Evolutionary conservation across 495 filamentous ascomycete species (phyloP).

Genomic region (Parmelia sp.): DNA sequence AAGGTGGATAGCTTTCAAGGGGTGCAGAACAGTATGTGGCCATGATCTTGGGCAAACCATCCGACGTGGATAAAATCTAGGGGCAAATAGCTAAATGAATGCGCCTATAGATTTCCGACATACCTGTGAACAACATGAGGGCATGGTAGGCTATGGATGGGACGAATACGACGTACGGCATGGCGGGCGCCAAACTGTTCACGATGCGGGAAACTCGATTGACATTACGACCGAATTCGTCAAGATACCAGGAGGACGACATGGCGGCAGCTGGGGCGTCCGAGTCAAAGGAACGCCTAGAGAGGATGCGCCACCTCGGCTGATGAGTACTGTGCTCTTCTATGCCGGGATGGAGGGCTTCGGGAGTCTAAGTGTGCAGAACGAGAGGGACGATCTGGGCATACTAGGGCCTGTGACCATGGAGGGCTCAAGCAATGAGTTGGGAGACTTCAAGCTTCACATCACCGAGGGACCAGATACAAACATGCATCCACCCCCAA

Average conservation of each 20-base stretch:
- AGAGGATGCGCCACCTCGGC: conserved; percentile 54
- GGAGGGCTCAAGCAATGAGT: conserved; percentile 60
- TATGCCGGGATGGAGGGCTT: conserved; percentile 75
- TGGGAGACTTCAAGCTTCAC: conserved; percentile 81
- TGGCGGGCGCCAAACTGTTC: conserved; percentile 83
- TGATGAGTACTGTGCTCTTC: conserved; percentile 73
- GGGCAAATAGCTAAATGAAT: conserved; percentile 2
- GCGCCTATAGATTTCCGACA: conserved; percentile 65
- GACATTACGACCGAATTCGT: conserved; percentile 90
- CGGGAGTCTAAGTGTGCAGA: conserved; percentile 55
- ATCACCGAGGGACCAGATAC: conserved; percentile 61
- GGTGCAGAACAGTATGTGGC: conserved; percentile 68
- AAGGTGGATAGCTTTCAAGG: conserved; percentile 74
- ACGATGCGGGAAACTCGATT: conserved; percentile 77
- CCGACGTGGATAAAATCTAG: background rate
- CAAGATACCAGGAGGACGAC: conserved; percentile 79
- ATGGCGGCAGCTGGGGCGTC: conserved; percentile 89
- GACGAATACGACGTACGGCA: conserved; percentile 85
- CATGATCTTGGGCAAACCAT: background rate
- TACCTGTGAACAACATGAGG: conserved; percentile 92
- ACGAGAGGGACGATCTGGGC: conserved; percentile 49
- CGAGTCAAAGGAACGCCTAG: conserved; percentile 77
- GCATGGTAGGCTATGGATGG: conserved; percentile 96
- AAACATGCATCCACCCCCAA: conserved; percentile 55
- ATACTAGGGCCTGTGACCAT: conserved; percentile 69